phyloP scores from a whole-genome alignment of 2,329 filamentous ascomycete species.

The Penicillium sp. region DNA sequence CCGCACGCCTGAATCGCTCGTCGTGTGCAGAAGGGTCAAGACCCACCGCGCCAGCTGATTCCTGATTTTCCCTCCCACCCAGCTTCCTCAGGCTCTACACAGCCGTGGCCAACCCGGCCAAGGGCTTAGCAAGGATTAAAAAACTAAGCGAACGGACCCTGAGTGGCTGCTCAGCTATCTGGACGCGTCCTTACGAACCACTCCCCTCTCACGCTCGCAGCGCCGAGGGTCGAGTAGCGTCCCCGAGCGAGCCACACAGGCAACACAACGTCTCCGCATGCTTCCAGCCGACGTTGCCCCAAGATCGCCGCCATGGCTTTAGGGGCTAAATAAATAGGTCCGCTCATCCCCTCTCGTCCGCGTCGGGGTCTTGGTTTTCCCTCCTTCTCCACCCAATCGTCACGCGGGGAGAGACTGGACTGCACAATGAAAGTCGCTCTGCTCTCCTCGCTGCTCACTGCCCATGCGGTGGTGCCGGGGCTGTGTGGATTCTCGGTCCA shows the following conservation, averaged over 20 bases:
- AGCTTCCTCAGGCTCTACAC: neutral
- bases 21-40: neutral
- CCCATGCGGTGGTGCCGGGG: conserved; percentile 5
- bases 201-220: neutral
- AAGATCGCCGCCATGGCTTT: neutral
- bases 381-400: neutral
- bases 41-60: neutral
- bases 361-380: neutral
- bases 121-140: neutral
- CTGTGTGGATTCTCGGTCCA: conserved; percentile 15
- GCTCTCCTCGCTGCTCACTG: conserved; percentile 9
- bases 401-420: neutral
- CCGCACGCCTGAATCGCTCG: neutral
- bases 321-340: neutral
- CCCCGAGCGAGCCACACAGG: neutral
- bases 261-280: neutral
- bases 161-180: neutral
- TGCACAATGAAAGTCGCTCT: conserved; percentile 14
- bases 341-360: neutral
- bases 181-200: neutral
- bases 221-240: neutral
- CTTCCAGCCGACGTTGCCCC: neutral
- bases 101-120: neutral
- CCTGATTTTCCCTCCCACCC: neutral
- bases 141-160: neutral